These are phyloP conservation scores for Aphanomyces invadans DNA, from an alignment of 352 stramenopile species.

Conservation along the genomic window DNA sequence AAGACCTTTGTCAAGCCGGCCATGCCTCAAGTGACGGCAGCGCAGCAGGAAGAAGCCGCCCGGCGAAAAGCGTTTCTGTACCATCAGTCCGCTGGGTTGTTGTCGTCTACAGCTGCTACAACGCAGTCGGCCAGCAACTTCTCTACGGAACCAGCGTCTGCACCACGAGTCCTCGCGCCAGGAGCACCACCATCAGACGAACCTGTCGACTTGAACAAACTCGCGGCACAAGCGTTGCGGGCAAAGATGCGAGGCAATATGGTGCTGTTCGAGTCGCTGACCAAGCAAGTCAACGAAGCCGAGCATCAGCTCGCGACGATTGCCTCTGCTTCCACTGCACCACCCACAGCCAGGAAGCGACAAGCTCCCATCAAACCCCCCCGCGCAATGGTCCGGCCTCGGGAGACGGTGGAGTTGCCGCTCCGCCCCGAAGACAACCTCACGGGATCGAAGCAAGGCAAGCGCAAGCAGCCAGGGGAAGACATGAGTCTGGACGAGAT, in stretches of 20 bases:
- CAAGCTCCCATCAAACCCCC: constrained; percentile 50
- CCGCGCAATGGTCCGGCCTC: constrained; percentile 44
- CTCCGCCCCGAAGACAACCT: not conserved
- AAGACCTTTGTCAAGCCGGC: too few relatives aligned
- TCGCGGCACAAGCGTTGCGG: constrained; percentile 62
- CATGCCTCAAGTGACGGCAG: not conserved
- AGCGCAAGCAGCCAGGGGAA: constrained; percentile 23
- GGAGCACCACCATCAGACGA: not conserved
- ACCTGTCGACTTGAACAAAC: constrained; percentile 55
- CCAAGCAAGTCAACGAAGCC: constrained; percentile 71
- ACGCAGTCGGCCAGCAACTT: not conserved
- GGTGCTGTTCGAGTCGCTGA: constrained; percentile 59
- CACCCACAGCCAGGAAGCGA: constrained; percentile 34
- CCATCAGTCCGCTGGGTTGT: not conserved
- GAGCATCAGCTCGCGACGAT: constrained; percentile 61
- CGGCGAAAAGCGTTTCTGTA: constrained; percentile 19
- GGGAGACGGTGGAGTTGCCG: constrained; percentile 51
- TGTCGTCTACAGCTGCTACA: not conserved
- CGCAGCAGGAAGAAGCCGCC: constrained; percentile 13
- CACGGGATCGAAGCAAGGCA: constrained; percentile 40
- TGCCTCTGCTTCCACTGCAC: too few relatives aligned
- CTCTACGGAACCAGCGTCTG: not conserved
- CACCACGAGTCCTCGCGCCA: not conserved
- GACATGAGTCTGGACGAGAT: constrained; percentile 58
- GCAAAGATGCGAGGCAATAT: constrained; percentile 81